Conservation (phyloP, 345 rosid genomes). For the Kernera saxatilis region DNA sequence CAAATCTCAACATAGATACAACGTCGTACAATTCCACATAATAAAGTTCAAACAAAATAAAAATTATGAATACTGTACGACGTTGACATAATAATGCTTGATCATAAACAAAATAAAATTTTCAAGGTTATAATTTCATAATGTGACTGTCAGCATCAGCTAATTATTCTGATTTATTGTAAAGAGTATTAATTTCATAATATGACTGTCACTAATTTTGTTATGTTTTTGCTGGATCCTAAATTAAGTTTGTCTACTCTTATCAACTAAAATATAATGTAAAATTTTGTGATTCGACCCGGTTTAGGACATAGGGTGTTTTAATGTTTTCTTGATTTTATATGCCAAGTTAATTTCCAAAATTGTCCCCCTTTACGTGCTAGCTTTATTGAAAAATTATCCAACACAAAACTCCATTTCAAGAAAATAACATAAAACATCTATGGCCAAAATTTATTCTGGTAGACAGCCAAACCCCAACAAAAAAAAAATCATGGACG, state of each 20-base stretch:
- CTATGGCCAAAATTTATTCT: constrained; percentile 24
- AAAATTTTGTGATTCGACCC: neutral
- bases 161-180: neutral
- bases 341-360: no score
- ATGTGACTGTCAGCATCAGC: neutral
- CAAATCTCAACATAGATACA: neutral
- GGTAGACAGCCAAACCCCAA: constrained; percentile 5
- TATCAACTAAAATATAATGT: neutral
- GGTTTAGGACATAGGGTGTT: neutral
- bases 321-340: neutral
- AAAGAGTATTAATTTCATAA: neutral
- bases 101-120: no score
- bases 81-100: no score
- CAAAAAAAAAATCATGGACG: neutral
- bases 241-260: neutral
- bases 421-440: constrained; percentile 7
- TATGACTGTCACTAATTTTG: neutral
- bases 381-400: neutral
- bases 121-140: neutral
- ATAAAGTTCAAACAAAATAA: neutral
- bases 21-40: neutral
- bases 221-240: neutral
- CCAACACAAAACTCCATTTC: neutral
- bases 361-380: neutral
- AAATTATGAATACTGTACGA: no score